phyloP scores from a whole-genome alignment of 495 filamentous ascomycete genomes.

The Daldinia vernicosa region DNA sequence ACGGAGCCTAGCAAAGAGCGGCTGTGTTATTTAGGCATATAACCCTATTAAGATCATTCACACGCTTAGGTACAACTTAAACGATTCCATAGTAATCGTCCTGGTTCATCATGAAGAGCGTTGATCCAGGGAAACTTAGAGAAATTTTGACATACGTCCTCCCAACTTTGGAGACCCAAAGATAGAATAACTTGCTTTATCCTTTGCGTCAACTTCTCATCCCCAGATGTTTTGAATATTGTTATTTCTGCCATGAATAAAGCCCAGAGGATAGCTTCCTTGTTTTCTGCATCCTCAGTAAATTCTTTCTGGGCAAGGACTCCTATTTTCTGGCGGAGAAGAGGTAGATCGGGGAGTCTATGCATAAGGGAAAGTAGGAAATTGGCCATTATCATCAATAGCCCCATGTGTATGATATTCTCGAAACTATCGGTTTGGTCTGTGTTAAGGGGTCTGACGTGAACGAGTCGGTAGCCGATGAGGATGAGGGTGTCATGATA shows the following conservation, averaged over 20 bases:
- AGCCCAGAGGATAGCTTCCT: background rate
- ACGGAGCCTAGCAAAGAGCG: no score
- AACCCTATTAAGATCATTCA: background rate
- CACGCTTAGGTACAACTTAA: background rate
- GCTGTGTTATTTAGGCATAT: no score
- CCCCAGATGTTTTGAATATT: background rate
- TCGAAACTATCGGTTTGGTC: background rate
- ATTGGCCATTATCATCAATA: background rate
- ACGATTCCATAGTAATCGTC: background rate
- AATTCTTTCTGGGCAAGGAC: background rate
- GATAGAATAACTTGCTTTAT: background rate
- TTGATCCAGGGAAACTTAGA: background rate
- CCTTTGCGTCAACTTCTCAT: background rate
- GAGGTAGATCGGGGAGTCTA: background rate
- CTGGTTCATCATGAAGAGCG: background rate
- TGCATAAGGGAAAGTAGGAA: background rate
- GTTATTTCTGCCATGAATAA: background rate
- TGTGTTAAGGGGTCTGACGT: background rate
- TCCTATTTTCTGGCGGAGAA: background rate
- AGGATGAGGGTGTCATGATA: slow-evolving; percentile 1
- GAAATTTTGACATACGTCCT: background rate
- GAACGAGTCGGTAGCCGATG: background rate
- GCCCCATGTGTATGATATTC: background rate
- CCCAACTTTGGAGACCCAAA: background rate
- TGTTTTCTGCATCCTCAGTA: background rate